A percentile compares a stretch with the other conserved stretches of the same genome.
phyloP scores from a whole-genome alignment of 768 basidiomycete species.

The Phylloporus scabripes region DNA sequence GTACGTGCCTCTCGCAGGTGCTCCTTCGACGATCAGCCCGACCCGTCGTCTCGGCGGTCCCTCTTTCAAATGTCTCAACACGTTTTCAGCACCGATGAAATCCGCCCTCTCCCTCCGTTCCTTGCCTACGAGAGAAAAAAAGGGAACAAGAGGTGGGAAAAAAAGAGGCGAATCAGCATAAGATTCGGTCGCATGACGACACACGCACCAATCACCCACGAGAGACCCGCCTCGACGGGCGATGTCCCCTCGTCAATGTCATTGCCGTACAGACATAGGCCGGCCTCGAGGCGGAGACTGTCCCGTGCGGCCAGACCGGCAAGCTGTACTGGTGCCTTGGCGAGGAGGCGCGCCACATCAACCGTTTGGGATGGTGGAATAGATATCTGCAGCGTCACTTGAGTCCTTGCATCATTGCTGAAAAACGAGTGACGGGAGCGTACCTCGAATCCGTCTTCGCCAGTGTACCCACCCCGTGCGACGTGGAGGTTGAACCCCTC shows the following conservation, averaged over 20 bases:
- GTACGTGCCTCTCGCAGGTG: slow-evolving; percentile 73
- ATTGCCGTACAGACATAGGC: slow-evolving; percentile 94
- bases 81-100: slow-evolving; percentile 76
- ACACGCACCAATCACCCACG: slow-evolving; percentile 85
- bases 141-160: not conserved
- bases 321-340: slow-evolving; percentile 65
- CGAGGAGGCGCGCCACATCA: slow-evolving; percentile 59
- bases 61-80: slow-evolving; percentile 72
- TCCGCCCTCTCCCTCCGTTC: slow-evolving; percentile 62
- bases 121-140: slow-evolving; percentile 51
- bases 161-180: not conserved
- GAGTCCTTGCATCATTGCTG: not conserved
- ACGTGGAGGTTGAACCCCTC: slow-evolving; percentile 64
- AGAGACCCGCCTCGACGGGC: slow-evolving; percentile 86
- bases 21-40: slow-evolving; percentile 76
- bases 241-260: slow-evolving; percentile 85
- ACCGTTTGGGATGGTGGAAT: slow-evolving; percentile 75
- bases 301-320: slow-evolving; percentile 92
- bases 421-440: not conserved
- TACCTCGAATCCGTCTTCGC: slow-evolving; percentile 98
- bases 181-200: not conserved
- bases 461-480: slow-evolving; percentile 94
- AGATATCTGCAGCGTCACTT: slow-evolving; percentile 58
- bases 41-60: slow-evolving; percentile 76
- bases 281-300: slow-evolving; percentile 91